Evolutionary conservation across 306 rosid species (phyloP).

Genomic region (Sechiopsis laciniata): DNA sequence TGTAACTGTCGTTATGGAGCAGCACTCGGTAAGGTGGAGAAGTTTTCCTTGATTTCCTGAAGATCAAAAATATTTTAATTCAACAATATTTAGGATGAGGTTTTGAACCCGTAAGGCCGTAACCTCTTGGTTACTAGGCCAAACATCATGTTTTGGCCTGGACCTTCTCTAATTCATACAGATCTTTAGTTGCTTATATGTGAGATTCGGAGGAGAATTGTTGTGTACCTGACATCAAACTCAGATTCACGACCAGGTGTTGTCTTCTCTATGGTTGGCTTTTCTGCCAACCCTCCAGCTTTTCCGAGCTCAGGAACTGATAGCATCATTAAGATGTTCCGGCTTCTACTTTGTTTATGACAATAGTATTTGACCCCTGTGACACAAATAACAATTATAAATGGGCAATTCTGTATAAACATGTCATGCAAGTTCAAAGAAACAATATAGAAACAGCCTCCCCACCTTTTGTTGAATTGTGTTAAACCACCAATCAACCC

Average conservation of each 20-base stretch:
- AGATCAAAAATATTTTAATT: not conserved
- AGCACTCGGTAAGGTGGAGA: slow-evolving; percentile 79
- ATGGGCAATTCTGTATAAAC: slow-evolving; percentile 11
- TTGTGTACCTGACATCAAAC: slow-evolving; percentile 53
- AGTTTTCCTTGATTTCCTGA: slow-evolving; percentile 64
- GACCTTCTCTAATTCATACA: not conserved
- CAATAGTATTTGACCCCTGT: slow-evolving; percentile 45
- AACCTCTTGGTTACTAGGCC: too few relatives aligned
- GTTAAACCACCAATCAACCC: too few relatives aligned
- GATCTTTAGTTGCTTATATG: slow-evolving; percentile 1
- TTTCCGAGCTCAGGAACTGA: slow-evolving; percentile 36
- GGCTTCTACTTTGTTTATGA: slow-evolving; percentile 31
- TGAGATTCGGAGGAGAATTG: not conserved
- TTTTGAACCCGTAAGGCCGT: too few relatives aligned
- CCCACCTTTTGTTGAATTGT: too few relatives aligned
- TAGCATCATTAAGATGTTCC: slow-evolving; percentile 39
- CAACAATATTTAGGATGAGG: too few relatives aligned
- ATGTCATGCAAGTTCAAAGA: not conserved
- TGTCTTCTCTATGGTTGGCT: slow-evolving; percentile 73
- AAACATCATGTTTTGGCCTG: not conserved
- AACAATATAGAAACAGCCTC: not conserved
- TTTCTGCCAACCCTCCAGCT: slow-evolving; percentile 80
- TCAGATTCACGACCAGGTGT: slow-evolving; percentile 77
- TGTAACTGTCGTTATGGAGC: slow-evolving; percentile 76
- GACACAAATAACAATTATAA: slow-evolving; percentile 22